Evolutionary conservation across 2,329 filamentous ascomycete genomes (phyloP).

Genomic region (Fonsecaea pugnacius): DNA sequence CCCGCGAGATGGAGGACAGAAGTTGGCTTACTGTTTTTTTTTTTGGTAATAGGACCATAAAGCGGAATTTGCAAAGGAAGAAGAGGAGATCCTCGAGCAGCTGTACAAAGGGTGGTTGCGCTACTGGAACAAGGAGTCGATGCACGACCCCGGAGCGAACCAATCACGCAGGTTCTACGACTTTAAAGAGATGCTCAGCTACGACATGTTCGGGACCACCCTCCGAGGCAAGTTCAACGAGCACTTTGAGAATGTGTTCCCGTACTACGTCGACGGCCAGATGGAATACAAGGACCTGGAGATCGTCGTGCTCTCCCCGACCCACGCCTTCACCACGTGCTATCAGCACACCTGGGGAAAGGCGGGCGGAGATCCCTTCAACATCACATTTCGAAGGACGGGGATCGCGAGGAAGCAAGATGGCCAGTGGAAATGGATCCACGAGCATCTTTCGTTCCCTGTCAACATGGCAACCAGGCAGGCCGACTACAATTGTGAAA

Average conservation of each 20-base stretch:
- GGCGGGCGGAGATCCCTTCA: constrained; percentile 13
- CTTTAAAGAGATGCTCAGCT: constrained; percentile 20
- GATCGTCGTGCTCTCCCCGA: constrained; percentile 8
- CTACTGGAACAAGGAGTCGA: constrained; percentile 21
- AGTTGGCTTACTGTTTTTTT: no score
- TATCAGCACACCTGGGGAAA: constrained; percentile 19
- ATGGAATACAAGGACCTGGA: constrained; percentile 21
- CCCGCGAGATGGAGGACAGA: no score
- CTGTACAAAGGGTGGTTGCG: constrained; percentile 18
- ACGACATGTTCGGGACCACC: constrained; percentile 23
- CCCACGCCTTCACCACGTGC: constrained; percentile 8
- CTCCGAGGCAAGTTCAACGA: constrained; percentile 16
- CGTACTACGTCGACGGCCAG: constrained; percentile 13
- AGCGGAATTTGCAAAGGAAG: constrained; percentile 8
- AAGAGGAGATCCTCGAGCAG: constrained; percentile 18
- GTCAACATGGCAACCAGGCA: constrained; percentile 9
- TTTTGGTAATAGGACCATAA: constrained; percentile 10
- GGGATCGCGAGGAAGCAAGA: constrained; percentile 17
- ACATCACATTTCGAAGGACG: constrained; percentile 17
- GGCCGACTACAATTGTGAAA: constrained; percentile 2
- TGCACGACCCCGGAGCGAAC: neutral
- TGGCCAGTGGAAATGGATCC: constrained; percentile 19
- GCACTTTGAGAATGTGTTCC: constrained; percentile 18
- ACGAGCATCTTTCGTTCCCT: constrained; percentile 20
- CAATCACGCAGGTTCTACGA: constrained; percentile 13